Evolutionary conservation across 1,139 yeast genomes (phyloP), one percentile per base, ranked within the genome.

Genomic region (Yamadazyma epiphylla): DNA sequence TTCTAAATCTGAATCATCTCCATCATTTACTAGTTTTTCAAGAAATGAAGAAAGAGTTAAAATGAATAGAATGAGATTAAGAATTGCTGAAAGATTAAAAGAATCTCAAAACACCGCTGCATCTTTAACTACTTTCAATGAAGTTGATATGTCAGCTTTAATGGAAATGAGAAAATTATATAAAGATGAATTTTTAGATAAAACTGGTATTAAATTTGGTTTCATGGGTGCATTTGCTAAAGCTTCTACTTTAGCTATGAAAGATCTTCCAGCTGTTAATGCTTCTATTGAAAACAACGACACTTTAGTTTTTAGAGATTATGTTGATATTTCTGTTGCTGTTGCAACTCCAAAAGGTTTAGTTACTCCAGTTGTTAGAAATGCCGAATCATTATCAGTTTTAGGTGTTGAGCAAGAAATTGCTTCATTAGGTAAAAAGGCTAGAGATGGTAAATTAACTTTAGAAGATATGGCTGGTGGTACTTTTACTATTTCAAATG

Each of bases 401-500:
- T 70, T 91, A 51, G 97, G 86, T 42, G 82, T 91, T 48, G 99
- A 91, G 69, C 63, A 81, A 53, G 96, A 87, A 63, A 89, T 91
- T 47, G 57, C 79, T 36, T 65, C 68, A 47, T 74, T 91, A 55
- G 94, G 97, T 64, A 71, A 71, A 59, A 91, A 88, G 70, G 98
- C 98, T 43, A 86, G 98, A 64, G 97, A 91, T 58, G 94, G 94
- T 55, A 89, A 91, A 70, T 77, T 91, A 56, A 85, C 97, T 36
- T 70, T 91, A 48, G 99, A 91, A 72, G 99, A 91, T 64, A 91
- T 94, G 98, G 79, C 96, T 40, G 98, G 99, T 61, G 99, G 99
- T 63, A 89, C 97, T 40, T 89, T 91, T 73, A 91, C 99, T 55
- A 91, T 91, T 54, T 91, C 98, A 38, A 91, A 91, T 70, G 99